Percentiles rank a stretch among this genome's conserved stretches.
phyloP scores from a whole-genome alignment of 2,329 filamentous ascomycete species.

The Calycina marina region DNA sequence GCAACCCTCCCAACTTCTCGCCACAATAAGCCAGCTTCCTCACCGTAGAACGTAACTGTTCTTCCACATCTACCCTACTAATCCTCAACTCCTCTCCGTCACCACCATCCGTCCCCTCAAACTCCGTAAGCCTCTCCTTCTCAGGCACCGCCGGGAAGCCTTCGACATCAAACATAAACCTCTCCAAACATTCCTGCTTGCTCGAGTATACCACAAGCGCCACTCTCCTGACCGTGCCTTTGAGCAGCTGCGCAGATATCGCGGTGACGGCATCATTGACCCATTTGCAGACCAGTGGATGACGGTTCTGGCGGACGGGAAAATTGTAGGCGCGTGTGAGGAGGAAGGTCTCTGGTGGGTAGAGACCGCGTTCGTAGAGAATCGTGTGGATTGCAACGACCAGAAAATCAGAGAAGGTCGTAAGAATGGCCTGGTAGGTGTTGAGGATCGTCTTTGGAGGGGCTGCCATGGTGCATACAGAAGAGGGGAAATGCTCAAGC shows the following conservation, averaged over 20 bases:
- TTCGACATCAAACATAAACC: slow-evolving; percentile 28
- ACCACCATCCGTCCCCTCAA: slow-evolving; percentile 16
- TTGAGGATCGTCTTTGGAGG: slow-evolving; percentile 22
- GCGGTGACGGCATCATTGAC: slow-evolving; percentile 50
- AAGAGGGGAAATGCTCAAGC: too few species aligned
- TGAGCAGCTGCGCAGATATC: slow-evolving; percentile 45
- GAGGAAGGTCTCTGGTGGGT: slow-evolving; percentile 51
- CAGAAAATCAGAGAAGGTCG: slow-evolving; percentile 50
- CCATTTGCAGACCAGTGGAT: slow-evolving; percentile 57
- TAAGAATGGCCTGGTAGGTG: slow-evolving; percentile 31
- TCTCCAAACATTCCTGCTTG: slow-evolving; percentile 24
- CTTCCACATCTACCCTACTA: slow-evolving; percentile 48
- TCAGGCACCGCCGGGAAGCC: slow-evolving; percentile 24
- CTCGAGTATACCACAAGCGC: slow-evolving; percentile 25
- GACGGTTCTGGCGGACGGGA: slow-evolving; percentile 54
- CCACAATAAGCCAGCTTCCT: slow-evolving; percentile 45
- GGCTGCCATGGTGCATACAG: too few species aligned
- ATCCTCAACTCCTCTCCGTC: slow-evolving; percentile 17
- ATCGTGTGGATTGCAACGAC: slow-evolving; percentile 57
- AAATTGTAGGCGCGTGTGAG: slow-evolving; percentile 55
- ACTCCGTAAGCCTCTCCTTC: slow-evolving; percentile 24
- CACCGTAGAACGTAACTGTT: slow-evolving; percentile 57
- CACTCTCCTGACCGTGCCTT: slow-evolving; percentile 25
- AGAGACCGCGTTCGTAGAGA: slow-evolving; percentile 51
- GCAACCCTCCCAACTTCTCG: slow-evolving; percentile 40